A percentile compares a stretch with the other conserved stretches of the same genome.
Conservation (phyloP, 805 yeast genomes). For the Candida pini region DNA sequence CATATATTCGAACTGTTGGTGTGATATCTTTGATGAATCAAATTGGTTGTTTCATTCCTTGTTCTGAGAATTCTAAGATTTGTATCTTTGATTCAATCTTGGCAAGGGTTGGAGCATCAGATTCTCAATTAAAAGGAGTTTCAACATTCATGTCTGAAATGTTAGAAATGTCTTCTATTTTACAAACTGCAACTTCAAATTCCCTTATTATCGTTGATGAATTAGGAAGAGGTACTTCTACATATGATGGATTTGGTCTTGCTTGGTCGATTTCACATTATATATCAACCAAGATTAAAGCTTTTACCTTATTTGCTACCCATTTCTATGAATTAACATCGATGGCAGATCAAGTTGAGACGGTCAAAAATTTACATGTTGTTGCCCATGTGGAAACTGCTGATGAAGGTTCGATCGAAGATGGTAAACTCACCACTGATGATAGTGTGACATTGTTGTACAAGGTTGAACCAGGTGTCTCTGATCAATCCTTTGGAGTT, state of each 20-base stretch:
- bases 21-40: constrained; percentile 84
- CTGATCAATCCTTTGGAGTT: constrained; percentile 95
- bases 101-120: constrained; percentile 98
- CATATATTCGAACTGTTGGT: constrained; percentile 86
- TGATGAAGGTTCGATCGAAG: constrained; percentile 20
- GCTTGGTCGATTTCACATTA: constrained; percentile 96
- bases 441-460: constrained; percentile 82
- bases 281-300: constrained; percentile 60
- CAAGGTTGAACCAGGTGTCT: constrained; percentile 93
- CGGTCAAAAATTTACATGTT: constrained; percentile 82
- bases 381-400: constrained; percentile 76
- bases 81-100: constrained; percentile 85
- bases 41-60: constrained; percentile 86
- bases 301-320: constrained; percentile 90
- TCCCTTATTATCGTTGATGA: constrained; percentile 90
- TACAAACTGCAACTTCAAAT: constrained; percentile 69
- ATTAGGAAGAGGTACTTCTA: constrained; percentile 89
- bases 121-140: constrained; percentile 93
- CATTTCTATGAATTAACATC: constrained; percentile 95
- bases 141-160: constrained; percentile 96
- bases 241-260: constrained; percentile 96
- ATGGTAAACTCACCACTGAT: constrained; percentile 30
- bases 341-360: constrained; percentile 53
- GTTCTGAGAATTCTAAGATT: constrained; percentile 63
- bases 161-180: constrained; percentile 87